phyloP scores from a whole-genome alignment of 768 basidiomycete genomes.

The Pleurotus djamor region DNA sequence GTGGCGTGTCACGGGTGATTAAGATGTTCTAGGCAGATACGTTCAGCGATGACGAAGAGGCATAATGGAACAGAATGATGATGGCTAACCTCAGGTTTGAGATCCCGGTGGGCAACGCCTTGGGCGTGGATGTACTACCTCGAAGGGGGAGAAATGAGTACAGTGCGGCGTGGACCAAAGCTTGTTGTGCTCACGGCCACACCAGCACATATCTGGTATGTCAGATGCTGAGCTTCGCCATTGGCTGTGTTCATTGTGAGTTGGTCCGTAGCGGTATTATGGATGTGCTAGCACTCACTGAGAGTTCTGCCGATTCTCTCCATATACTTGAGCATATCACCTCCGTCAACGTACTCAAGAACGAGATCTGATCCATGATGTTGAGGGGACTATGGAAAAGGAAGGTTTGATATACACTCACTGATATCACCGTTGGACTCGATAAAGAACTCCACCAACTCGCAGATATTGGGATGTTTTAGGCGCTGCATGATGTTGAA shows the following conservation, averaged over 20 bases:
- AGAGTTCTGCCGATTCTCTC: constrained; percentile 45
- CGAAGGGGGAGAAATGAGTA: neutral
- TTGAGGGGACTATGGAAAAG: no score
- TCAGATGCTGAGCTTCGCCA: constrained; percentile 64
- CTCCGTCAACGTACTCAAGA: constrained; percentile 83
- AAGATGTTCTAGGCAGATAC: constrained; percentile 66
- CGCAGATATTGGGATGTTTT: constrained; percentile 81
- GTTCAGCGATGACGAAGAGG: neutral
- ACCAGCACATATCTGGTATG: constrained; percentile 82
- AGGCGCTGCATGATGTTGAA: constrained; percentile 77
- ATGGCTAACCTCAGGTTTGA: constrained; percentile 76
- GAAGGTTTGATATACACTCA: constrained; percentile 30
- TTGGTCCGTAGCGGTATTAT: neutral
- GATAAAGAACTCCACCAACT: constrained; percentile 73
- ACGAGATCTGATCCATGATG: constrained; percentile 56
- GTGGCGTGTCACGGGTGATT: constrained; percentile 65
- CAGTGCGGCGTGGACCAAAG: neutral
- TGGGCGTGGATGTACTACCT: constrained; percentile 63
- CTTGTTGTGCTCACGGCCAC: constrained; percentile 47
- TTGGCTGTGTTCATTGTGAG: constrained; percentile 4
- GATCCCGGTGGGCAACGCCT: constrained; percentile 91
- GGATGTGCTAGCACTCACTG: constrained; percentile 42
- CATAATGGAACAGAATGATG: constrained; percentile 1
- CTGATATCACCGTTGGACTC: constrained; percentile 62
- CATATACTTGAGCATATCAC: constrained; percentile 83